phyloP scores from a whole-genome alignment of 352 stramenopile genomes.

The Phytophthora podocarpi region DNA sequence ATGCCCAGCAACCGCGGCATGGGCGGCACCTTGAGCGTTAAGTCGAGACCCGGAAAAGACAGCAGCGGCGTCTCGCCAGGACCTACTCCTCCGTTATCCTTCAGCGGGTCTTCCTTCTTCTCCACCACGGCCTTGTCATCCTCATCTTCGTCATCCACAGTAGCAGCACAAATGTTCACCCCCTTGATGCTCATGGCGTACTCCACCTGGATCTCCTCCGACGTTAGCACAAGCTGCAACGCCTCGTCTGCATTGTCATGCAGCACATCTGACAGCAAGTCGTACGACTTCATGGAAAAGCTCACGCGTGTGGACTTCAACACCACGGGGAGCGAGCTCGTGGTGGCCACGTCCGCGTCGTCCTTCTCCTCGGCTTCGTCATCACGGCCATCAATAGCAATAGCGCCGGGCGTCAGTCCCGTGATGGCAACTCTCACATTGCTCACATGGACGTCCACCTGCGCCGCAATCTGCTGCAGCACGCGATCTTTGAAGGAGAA shows the following conservation, averaged over 20 bases:
- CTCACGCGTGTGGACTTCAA: slow-evolving; percentile 44
- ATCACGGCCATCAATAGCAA: slow-evolving; percentile 35
- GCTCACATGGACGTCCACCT: slow-evolving; percentile 61
- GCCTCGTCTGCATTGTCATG: slow-evolving; percentile 50
- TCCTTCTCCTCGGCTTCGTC: slow-evolving; percentile 31
- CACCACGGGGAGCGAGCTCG: slow-evolving; percentile 26
- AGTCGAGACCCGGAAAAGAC: slow-evolving; percentile 41
- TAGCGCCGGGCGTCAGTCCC: slow-evolving; percentile 23
- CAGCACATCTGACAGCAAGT: slow-evolving; percentile 50
- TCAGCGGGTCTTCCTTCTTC: slow-evolving; percentile 30
- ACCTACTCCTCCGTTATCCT: slow-evolving; percentile 28
- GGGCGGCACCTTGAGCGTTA: slow-evolving; percentile 59
- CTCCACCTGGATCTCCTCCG: slow-evolving; percentile 54
- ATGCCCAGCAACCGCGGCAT: slow-evolving; percentile 61
- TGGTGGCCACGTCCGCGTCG: slow-evolving; percentile 19
- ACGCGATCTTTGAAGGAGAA: slow-evolving; percentile 72
- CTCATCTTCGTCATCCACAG: slow-evolving; percentile 25
- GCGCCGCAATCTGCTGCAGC: slow-evolving; percentile 60
- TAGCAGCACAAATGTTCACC: slow-evolving; percentile 48
- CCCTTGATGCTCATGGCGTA: slow-evolving; percentile 55
- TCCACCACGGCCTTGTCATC: slow-evolving; percentile 17
- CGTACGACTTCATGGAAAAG: slow-evolving; percentile 39
- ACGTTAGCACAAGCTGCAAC: slow-evolving; percentile 56
- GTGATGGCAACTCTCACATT: slow-evolving; percentile 49
- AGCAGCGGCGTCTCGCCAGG: slow-evolving; percentile 41